These are phyloP conservation scores for Tulasnella sp. DNA, from an alignment of 768 basidiomycete genomes.

Conservation along the genomic window DNA sequence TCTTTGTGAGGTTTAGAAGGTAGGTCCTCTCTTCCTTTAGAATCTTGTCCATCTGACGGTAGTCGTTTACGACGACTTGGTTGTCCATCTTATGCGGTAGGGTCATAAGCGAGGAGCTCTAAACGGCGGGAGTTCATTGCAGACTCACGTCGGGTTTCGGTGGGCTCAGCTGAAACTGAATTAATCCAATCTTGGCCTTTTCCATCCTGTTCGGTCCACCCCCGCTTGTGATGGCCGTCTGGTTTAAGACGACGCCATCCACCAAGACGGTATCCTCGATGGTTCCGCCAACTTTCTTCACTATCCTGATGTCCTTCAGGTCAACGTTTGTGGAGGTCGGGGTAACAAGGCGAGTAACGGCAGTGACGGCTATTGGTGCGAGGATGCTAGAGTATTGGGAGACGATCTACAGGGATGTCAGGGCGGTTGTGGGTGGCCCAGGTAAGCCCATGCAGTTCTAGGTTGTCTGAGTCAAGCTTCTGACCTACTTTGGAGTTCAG, in stretches of 20 bases:
- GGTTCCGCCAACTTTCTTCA: constrained; percentile 97
- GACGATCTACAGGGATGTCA: constrained; percentile 59
- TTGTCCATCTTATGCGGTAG: constrained; percentile 80
- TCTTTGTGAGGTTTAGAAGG: constrained; percentile 95
- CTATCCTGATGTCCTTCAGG: constrained; percentile 88
- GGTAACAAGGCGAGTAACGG: constrained; percentile 85
- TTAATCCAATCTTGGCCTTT: constrained; percentile 96
- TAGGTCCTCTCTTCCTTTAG: constrained; percentile 99
- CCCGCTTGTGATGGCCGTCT: constrained; percentile 82
- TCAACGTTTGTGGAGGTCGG: constrained; percentile 91
- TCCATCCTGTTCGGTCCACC: constrained; percentile 93
- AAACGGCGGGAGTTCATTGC: neutral
- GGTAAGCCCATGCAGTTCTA: neutral
- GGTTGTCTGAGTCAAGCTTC: neutral
- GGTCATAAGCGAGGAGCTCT: constrained; percentile 17
- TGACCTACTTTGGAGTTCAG: constrained; percentile 82
- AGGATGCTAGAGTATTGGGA: constrained; percentile 98
- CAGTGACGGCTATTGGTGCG: constrained; percentile 97
- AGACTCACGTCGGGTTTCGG: constrained; percentile 90
- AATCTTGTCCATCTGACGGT: constrained; percentile 99
- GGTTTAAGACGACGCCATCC: constrained; percentile 95
- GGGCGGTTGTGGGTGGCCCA: neutral
- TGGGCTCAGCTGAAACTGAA: constrained; percentile 96
- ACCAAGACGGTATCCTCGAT: constrained; percentile 98
- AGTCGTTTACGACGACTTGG: constrained; percentile 98